phyloP scores from a whole-genome alignment of 2,329 filamentous ascomycete species.

The Paramyrothecium roridum region DNA sequence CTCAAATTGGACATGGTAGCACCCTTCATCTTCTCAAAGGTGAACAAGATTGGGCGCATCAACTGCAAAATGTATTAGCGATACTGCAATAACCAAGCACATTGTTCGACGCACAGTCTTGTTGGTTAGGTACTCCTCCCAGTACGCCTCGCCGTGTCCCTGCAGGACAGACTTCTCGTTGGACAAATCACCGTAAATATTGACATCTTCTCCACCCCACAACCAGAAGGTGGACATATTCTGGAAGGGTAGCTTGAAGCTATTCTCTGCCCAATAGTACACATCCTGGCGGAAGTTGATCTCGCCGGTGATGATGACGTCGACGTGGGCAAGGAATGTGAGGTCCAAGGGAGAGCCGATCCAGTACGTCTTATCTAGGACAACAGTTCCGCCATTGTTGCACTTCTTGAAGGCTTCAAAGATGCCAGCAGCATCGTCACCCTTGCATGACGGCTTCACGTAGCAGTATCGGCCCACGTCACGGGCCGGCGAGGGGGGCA shows the following conservation, averaged over 20 bases:
- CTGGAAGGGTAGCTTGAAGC: conserved; percentile 63
- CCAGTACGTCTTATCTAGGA: conserved; percentile 57
- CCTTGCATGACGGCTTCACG: conserved; percentile 11
- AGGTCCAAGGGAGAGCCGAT: conserved; percentile 64
- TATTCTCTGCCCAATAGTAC: conserved; percentile 64
- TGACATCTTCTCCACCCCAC: conserved; percentile 39
- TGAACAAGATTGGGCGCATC: conserved; percentile 16
- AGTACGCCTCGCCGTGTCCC: conserved; percentile 19
- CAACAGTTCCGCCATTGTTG: conserved; percentile 60
- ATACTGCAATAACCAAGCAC: conserved; percentile 54
- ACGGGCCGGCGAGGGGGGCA: conserved; percentile 13
- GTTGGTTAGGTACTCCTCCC: conserved; percentile 15
- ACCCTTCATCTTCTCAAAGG: conserved; percentile 31
- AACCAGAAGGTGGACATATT: conserved; percentile 48
- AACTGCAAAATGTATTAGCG: conserved; percentile 7
- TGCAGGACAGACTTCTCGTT: conserved; percentile 66
- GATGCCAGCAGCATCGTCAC: conserved; percentile 14
- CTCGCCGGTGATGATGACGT: conserved; percentile 54
- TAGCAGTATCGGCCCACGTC: conserved; percentile 11
- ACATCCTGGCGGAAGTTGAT: conserved; percentile 65
- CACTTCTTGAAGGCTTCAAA: conserved; percentile 34
- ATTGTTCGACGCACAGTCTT: conserved; percentile 8
- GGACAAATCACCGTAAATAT: conserved; percentile 64
- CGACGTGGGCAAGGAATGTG: conserved; percentile 61
- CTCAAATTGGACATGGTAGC: conserved; percentile 58